A percentile compares a stretch with the other conserved stretches of the same genome.
phyloP scores from a whole-genome alignment of 164 flowering plant genomes.

The Platanus orientalis region DNA sequence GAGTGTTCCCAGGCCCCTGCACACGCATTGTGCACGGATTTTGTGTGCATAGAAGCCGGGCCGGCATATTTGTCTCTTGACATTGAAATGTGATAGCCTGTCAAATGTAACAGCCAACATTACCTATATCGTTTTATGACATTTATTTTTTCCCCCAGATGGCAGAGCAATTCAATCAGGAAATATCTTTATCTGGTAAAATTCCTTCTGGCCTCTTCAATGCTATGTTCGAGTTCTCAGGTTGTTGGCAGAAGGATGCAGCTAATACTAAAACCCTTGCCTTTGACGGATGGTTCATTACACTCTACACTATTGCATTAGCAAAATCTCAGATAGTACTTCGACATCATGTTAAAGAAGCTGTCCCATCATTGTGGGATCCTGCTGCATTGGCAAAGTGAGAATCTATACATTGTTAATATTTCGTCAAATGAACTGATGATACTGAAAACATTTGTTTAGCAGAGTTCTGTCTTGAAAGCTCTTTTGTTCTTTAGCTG shows the following conservation, averaged over 20 bases:
- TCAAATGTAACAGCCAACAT: neutral
- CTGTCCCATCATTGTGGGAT: slow-evolving; percentile 95
- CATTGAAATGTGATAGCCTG: neutral
- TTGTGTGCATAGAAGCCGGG: too few relatives aligned
- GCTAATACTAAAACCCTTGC: slow-evolving; percentile 86
- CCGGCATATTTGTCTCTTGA: too few relatives aligned
- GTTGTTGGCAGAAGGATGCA: slow-evolving; percentile 97
- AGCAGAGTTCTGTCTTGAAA: too few relatives aligned
- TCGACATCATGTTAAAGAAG: slow-evolving; percentile 78
- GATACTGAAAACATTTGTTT: too few relatives aligned
- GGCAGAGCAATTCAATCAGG: slow-evolving; percentile 97
- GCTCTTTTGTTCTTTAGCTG: too few relatives aligned
- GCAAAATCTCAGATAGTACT: slow-evolving; percentile 76
- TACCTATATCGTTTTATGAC: neutral
- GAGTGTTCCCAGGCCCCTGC: too few relatives aligned
- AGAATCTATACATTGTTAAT: neutral
- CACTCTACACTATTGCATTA: slow-evolving; percentile 74
- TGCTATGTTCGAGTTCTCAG: slow-evolving; percentile 77
- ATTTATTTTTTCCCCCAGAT: slow-evolving; percentile 42
- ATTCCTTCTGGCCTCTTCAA: slow-evolving; percentile 91
- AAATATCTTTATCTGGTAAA: slow-evolving; percentile 77
- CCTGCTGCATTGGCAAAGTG: slow-evolving; percentile 94
- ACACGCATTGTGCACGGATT: too few relatives aligned
- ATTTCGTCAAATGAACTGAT: neutral
- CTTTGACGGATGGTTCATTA: slow-evolving; percentile 90